These are phyloP conservation scores for Chaetothyriales sp. DNA, from an alignment of 2,329 filamentous ascomycete genomes.

Conservation along the genomic window DNA sequence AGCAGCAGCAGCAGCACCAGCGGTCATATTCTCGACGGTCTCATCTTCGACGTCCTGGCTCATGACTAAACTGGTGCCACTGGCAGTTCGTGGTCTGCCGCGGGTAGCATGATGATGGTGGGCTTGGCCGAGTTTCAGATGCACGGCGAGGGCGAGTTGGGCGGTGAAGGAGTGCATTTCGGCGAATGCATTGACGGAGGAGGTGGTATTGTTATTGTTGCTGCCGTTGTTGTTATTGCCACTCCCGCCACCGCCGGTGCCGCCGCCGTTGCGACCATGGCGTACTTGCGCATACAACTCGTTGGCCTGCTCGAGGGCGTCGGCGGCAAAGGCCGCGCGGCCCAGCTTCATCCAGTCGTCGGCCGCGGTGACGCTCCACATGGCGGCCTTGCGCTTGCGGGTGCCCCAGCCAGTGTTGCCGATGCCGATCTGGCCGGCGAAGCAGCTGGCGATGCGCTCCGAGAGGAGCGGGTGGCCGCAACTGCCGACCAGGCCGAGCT, in stretches of 20 bases:
- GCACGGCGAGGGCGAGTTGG: conserved; percentile 28
- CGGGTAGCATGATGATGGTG: conserved; percentile 19
- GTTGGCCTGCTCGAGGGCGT: conserved; percentile 56
- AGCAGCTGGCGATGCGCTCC: conserved; percentile 75
- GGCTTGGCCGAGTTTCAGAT: conserved; percentile 28
- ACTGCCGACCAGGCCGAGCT: conserved; percentile 49
- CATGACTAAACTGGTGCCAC: conserved; percentile 19
- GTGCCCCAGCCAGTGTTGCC: conserved; percentile 54
- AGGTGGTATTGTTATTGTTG: too few relatives aligned
- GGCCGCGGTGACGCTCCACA: conserved; percentile 73
- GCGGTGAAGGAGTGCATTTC: conserved; percentile 37
- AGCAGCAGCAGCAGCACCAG: background rate
- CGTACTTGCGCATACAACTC: conserved; percentile 34
- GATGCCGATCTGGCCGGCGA: conserved; percentile 54
- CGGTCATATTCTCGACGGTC: conserved; percentile 13
- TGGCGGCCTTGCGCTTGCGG: conserved; percentile 66
- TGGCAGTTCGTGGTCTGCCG: conserved; percentile 16
- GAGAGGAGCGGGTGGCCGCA: conserved; percentile 70
- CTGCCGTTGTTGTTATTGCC: too few relatives aligned
- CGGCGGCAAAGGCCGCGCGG: conserved; percentile 63
- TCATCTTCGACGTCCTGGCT: conserved; percentile 26
- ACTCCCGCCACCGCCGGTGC: too few relatives aligned
- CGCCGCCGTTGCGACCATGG: conserved; percentile 25
- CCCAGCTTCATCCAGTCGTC: conserved; percentile 68
- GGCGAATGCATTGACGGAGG: conserved; percentile 30